Percentiles rank a stretch among this genome's conserved stretches.
Conservation (phyloP, 441 rosid genomes). For the Eutrema salsugineum region DNA sequence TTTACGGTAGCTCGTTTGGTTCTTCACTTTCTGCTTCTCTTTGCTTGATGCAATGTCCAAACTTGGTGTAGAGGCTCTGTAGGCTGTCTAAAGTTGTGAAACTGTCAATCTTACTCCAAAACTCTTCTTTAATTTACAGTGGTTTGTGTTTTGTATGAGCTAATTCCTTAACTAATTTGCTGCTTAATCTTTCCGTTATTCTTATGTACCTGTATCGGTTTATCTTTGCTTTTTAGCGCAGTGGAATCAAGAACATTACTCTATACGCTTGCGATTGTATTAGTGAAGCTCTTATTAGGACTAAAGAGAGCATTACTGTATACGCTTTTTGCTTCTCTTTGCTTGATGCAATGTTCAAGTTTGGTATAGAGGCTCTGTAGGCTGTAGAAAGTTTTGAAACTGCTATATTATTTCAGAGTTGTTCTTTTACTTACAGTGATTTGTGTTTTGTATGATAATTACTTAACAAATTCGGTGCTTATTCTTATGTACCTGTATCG, state of each 20-base stretch:
- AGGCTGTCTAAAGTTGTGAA: background rate
- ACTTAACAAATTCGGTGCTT: background rate
- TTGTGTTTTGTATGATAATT: background rate
- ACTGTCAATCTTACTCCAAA: no score
- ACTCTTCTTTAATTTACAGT: no score
- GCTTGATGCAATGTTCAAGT: background rate
- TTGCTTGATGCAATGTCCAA: background rate
- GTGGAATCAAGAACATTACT: conserved; percentile 51
- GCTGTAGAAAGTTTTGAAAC: background rate
- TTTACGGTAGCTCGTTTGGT: conserved; percentile 47
- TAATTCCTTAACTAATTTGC: background rate
- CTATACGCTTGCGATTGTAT: conserved; percentile 91
- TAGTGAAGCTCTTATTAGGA: conserved; percentile 58
- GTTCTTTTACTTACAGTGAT: no score
- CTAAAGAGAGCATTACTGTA: conserved; percentile 52
- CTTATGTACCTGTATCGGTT: background rate
- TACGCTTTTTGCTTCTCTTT: background rate
- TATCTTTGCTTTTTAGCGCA: conserved; percentile 27
- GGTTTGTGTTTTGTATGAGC: background rate
- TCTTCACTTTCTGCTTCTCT: background rate
- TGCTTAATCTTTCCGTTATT: background rate
- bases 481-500: background rate
- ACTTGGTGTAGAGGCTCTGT: background rate
- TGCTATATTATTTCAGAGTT: no score
- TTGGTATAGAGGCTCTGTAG: background rate